Conservation (phyloP, 345 rosid genomes). For the Populus alba region DNA sequence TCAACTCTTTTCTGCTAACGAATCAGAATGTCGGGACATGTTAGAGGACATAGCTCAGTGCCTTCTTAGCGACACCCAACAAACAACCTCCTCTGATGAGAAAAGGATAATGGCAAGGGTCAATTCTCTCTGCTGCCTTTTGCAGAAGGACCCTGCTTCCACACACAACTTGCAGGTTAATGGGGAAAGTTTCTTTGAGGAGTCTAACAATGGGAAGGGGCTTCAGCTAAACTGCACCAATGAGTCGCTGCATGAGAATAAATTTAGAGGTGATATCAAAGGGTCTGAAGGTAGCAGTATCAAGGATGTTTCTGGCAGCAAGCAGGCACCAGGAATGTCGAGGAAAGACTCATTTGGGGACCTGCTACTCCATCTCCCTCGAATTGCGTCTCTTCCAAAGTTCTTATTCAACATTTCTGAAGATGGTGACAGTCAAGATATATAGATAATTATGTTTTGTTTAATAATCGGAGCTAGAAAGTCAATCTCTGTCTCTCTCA, state of each 20-base stretch:
- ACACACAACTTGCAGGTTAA: slow-evolving; percentile 50
- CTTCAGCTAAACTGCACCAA: slow-evolving; percentile 21
- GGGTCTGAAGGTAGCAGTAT: slow-evolving; percentile 37
- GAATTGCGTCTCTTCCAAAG: slow-evolving; percentile 87
- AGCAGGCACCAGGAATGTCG: slow-evolving; percentile 63
- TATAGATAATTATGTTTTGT: slow-evolving; percentile 30
- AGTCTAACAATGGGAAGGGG: slow-evolving; percentile 30
- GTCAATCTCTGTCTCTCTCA: not conserved
- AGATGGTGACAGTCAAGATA: slow-evolving; percentile 53
- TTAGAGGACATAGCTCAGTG: slow-evolving; percentile 81
- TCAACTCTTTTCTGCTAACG: slow-evolving; percentile 36
- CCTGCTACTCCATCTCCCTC: slow-evolving; percentile 79
- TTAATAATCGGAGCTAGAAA: slow-evolving; percentile 4
- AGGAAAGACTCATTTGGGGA: slow-evolving; percentile 90
- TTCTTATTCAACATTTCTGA: slow-evolving; percentile 89
- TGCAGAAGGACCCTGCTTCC: slow-evolving; percentile 68
- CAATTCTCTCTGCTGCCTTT: slow-evolving; percentile 88
- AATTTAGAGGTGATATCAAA: slow-evolving; percentile 22
- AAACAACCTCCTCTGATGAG: slow-evolving; percentile 72
- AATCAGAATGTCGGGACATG: slow-evolving; percentile 46
- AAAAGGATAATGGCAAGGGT: slow-evolving; percentile 95
- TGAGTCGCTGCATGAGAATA: slow-evolving; percentile 34
- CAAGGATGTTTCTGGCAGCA: slow-evolving; percentile 52
- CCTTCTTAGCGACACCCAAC: slow-evolving; percentile 76
- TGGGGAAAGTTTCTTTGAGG: slow-evolving; percentile 39